phyloP scores from a whole-genome alignment of 2,329 filamentous ascomycete species.

The Trichothecium roseum region DNA sequence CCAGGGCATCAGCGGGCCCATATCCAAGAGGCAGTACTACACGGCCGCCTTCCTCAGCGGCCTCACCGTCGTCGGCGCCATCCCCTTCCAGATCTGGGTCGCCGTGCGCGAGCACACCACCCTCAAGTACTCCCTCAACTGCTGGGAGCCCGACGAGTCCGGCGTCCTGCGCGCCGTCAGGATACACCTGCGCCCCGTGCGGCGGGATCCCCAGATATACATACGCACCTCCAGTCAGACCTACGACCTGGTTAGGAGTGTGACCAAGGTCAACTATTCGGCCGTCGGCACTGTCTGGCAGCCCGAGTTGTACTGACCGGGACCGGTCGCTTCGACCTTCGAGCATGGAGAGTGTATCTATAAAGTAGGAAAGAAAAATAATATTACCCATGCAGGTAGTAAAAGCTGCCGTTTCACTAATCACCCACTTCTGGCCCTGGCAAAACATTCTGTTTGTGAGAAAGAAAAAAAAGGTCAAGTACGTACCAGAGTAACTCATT shows the following conservation, averaged over 20 bases:
- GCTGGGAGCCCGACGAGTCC: slow-evolving; percentile 3
- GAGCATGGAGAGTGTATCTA: not conserved
- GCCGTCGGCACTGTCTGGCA: too few relatives aligned
- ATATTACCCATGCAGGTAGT: too few relatives aligned
- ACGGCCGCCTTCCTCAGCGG: slow-evolving; percentile 1
- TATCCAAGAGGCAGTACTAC: slow-evolving; percentile 2
- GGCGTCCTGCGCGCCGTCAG: slow-evolving; percentile 1
- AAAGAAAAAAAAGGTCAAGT: too few relatives aligned
- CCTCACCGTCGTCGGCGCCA: slow-evolving; percentile 3
- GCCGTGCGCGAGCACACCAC: slow-evolving; percentile 1
- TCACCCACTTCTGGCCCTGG: too few relatives aligned
- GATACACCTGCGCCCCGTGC: not conserved
- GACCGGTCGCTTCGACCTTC: too few relatives aligned
- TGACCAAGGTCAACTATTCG: too few relatives aligned
- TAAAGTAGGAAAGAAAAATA: too few relatives aligned
- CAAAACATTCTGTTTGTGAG: too few relatives aligned
- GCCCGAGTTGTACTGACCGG: too few relatives aligned
- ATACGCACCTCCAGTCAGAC: not conserved
- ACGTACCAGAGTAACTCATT: too few relatives aligned
- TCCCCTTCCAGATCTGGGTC: slow-evolving; percentile 4
- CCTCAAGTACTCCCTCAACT: slow-evolving; percentile 4
- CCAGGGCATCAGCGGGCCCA: slow-evolving; percentile 5
- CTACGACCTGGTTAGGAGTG: too few relatives aligned
- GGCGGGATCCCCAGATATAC: not conserved
- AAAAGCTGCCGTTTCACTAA: too few relatives aligned